These are phyloP conservation scores for Neckera pumila DNA, from an alignment of 225 moss, liverwort and hornwort genomes.

Conservation along the genomic window DNA sequence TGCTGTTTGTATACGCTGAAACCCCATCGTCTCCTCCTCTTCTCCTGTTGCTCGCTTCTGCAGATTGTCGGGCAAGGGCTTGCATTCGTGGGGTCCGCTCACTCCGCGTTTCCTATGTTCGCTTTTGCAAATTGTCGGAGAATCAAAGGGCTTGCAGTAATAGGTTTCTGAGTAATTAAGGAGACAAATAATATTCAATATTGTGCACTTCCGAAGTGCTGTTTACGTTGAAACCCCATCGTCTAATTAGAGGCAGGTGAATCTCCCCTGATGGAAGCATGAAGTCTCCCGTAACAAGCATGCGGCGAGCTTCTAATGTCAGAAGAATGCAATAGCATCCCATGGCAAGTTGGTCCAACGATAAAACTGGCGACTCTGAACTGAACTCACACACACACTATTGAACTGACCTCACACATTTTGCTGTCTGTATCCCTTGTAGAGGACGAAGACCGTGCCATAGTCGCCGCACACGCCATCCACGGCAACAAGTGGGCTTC, in stretches of 20 bases:
- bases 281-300: not conserved
- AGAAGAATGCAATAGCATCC: not conserved
- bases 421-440: not conserved
- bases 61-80: not conserved
- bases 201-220: not conserved
- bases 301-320: not conserved
- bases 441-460: constrained; percentile 84
- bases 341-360: not conserved
- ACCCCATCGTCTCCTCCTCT: not conserved
- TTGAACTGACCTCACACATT: not conserved
- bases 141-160: not conserved
- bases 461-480: constrained; percentile 66
- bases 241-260: not conserved
- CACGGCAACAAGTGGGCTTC: constrained; percentile 98
- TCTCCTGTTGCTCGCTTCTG: not conserved
- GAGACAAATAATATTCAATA: not conserved
- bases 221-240: not conserved
- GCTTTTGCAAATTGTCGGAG: not conserved
- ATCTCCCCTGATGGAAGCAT: not conserved
- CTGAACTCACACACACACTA: not conserved
- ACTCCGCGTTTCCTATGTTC: not conserved
- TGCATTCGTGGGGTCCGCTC: not conserved
- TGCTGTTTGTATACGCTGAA: not conserved
- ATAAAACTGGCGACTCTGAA: not conserved
- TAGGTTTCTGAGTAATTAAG: not conserved